Percentiles rank a stretch among this genome's conserved stretches.
phyloP scores from a whole-genome alignment of 345 rosid species.

The Lumnitzera racemosa region DNA sequence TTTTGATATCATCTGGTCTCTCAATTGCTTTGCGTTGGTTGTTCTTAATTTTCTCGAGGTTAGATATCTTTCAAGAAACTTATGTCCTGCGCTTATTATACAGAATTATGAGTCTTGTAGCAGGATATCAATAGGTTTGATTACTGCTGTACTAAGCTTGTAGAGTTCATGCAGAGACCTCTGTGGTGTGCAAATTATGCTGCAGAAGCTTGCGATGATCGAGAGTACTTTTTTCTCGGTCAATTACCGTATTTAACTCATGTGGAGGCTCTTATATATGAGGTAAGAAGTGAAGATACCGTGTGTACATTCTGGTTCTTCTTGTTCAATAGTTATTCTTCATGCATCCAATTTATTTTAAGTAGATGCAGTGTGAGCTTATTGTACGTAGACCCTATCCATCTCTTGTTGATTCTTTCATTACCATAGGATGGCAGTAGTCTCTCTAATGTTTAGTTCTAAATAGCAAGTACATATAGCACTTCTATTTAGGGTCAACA shows the following conservation, averaged over 20 bases:
- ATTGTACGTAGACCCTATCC: too few species aligned
- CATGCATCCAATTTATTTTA: too few species aligned
- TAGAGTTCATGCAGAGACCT: conserved; percentile 53
- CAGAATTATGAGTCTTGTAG: too few species aligned
- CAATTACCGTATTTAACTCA: conserved; percentile 80
- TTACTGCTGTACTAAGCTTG: background rate
- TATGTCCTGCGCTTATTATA: too few species aligned
- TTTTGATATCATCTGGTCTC: conserved; percentile 72
- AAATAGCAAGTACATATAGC: too few species aligned
- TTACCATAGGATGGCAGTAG: too few species aligned
- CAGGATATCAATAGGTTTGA: too few species aligned
- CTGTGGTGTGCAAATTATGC: conserved; percentile 59
- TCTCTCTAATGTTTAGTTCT: too few species aligned
- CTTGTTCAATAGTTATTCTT: background rate
- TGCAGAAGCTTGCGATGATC: conserved; percentile 54
- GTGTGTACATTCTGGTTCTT: background rate
- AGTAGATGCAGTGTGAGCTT: too few species aligned
- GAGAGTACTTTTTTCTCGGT: conserved; percentile 74
- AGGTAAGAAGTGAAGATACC: conserved; percentile 34
- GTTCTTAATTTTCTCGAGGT: conserved; percentile 86
- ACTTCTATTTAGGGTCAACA: too few species aligned
- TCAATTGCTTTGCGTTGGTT: conserved; percentile 74
- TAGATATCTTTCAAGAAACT: conserved; percentile 1
- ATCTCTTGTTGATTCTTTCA: too few species aligned
- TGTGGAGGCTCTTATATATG: conserved; percentile 60